Percentiles rank a stretch among this genome's conserved stretches.
Conservation (phyloP, 208 protist species). For the Acanthamoeba sp. region DNA sequence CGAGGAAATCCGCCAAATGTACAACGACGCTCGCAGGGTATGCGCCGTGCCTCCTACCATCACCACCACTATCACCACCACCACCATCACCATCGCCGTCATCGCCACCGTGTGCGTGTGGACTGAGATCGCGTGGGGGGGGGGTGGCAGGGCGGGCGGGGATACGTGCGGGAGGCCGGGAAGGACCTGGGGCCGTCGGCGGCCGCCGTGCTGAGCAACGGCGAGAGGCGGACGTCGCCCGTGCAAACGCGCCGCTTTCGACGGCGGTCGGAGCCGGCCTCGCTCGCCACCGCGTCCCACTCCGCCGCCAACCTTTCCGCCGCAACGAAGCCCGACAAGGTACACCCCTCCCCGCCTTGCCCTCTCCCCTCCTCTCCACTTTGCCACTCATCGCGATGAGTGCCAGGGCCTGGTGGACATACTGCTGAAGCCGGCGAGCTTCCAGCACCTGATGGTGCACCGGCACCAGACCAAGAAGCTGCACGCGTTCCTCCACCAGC, state of each 20-base stretch:
- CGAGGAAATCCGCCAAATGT: not conserved
- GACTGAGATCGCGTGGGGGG: no score
- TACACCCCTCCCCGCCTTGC: not conserved
- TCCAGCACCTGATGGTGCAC: not conserved
- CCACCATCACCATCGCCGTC: no score
- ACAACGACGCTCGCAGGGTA: not conserved
- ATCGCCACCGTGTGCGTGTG: no score
- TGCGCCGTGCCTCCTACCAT: no score
- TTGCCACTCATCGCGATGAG: not conserved
- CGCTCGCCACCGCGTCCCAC: not conserved
- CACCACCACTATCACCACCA: not conserved
- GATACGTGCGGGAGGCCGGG: not conserved
- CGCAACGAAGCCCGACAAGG: not conserved
- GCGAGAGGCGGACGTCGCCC: not conserved
- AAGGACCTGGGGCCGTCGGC: not conserved
- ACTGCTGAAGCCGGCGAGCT: slow-evolving; percentile 16
- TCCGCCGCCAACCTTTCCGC: not conserved
- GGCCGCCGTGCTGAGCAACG: not conserved
- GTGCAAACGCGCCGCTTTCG: slow-evolving; percentile 15
- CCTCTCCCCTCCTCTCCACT: not conserved
- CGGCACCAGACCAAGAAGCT: not conserved
- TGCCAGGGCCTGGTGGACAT: not conserved
- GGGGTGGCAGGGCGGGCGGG: not conserved
- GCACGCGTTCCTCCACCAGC: not conserved
- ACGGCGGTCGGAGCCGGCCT: not conserved